Conservation (phyloP, 805 yeast species). For the Ogataea methylovora region DNA sequence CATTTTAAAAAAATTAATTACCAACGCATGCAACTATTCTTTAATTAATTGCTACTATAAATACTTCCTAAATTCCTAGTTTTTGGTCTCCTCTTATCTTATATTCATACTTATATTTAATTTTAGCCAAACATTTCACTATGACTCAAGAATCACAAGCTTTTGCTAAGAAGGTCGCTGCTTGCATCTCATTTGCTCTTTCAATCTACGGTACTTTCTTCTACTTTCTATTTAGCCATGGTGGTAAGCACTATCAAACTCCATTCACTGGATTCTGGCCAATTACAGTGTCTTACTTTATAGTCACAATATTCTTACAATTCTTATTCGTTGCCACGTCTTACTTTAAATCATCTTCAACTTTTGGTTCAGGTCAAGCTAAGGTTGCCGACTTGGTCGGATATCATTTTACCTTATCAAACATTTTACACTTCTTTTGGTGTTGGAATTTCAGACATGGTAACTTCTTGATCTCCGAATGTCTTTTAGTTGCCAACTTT, state of each 20-base stretch:
- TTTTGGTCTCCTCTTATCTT: not conserved
- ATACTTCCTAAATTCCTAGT: too few relatives aligned
- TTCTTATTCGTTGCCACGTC: slow-evolving; percentile 37
- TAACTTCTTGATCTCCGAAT: slow-evolving; percentile 51
- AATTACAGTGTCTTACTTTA: slow-evolving; percentile 52
- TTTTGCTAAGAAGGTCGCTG: not conserved
- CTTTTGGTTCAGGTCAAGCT: slow-evolving; percentile 17
- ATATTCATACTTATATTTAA: not conserved
- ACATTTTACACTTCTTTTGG: slow-evolving; percentile 59
- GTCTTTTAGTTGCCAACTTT: slow-evolving; percentile 52
- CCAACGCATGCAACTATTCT: too few relatives aligned
- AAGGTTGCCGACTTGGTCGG: slow-evolving; percentile 37
- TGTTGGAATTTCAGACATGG: slow-evolving; percentile 48
- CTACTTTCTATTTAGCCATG: slow-evolving; percentile 49
- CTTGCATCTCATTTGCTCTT: slow-evolving; percentile 29
- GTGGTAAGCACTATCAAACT: slow-evolving; percentile 40
- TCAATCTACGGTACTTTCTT: slow-evolving; percentile 49
- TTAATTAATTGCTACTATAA: too few relatives aligned
- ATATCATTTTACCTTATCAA: slow-evolving; percentile 57
- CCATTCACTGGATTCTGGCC: slow-evolving; percentile 60
- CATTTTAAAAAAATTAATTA: too few relatives aligned
- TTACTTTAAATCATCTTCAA: slow-evolving; percentile 22
- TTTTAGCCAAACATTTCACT: not conserved
- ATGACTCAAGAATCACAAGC: slow-evolving; percentile 2
- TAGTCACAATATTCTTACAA: slow-evolving; percentile 44